A percentile compares a stretch with the other conserved stretches of the same genome.
Conservation (phyloP, 371 early-diverging fungal species). For the Furculomyces boomerangus region DNA sequence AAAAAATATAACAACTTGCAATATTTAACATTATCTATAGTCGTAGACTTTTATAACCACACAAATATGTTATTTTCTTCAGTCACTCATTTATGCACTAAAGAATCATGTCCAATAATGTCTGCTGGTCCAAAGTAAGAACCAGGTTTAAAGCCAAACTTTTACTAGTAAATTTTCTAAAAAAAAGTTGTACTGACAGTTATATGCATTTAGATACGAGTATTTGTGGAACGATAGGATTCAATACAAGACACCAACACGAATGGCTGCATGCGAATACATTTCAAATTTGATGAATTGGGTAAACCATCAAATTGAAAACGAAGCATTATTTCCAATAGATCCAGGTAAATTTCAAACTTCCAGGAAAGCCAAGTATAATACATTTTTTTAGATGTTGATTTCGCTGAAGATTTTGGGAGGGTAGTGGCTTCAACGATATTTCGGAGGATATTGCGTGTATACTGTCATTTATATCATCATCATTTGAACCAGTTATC, state of each 20-base stretch:
- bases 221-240: conserved; percentile 68
- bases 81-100: conserved; percentile 61
- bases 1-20: neutral
- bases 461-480: conserved; percentile 77
- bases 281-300: conserved; percentile 64
- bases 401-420: conserved; percentile 17
- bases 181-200: neutral
- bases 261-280: conserved; percentile 70
- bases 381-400: neutral
- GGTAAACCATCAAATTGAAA: conserved; percentile 60
- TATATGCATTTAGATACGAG: conserved; percentile 27
- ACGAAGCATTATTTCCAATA: conserved; percentile 56
- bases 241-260: conserved; percentile 48
- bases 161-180: neutral
- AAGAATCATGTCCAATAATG: conserved; percentile 66
- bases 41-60: conserved; percentile 85
- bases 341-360: neutral
- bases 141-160: neutral
- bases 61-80: conserved; percentile 77
- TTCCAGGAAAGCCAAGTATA: neutral
- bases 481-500: conserved; percentile 51
- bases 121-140: conserved; percentile 48
- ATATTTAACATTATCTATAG: neutral
- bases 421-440: conserved; percentile 35
- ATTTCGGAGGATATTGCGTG: conserved; percentile 60